A percentile compares a stretch with the other conserved stretches of the same genome.
Conservation (phyloP, 2,329 filamentous ascomycete genomes). For the Cryphonectria parasitica region DNA sequence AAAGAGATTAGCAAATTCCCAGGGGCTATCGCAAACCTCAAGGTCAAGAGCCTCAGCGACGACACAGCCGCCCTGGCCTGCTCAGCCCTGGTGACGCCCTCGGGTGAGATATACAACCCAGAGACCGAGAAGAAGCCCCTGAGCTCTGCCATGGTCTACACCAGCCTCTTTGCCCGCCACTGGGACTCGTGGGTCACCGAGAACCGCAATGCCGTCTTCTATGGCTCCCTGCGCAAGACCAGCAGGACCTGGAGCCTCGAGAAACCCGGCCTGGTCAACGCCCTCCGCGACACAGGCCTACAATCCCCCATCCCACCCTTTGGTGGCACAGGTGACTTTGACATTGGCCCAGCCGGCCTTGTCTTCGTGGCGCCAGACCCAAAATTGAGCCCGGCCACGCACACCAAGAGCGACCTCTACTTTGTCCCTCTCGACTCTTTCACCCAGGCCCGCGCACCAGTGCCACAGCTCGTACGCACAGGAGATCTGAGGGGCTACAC, state of each 20-base stretch:
- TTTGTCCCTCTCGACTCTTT: slow-evolving; percentile 68
- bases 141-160: slow-evolving; percentile 73
- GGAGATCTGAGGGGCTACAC: slow-evolving; percentile 67
- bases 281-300: slow-evolving; percentile 61
- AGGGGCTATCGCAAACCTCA: slow-evolving; percentile 62
- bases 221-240: slow-evolving; percentile 61
- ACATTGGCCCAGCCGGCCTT: slow-evolving; percentile 68
- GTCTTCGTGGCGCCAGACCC: slow-evolving; percentile 79
- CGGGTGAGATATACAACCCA: slow-evolving; percentile 71
- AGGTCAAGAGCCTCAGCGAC: slow-evolving; percentile 55
- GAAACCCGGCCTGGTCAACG: slow-evolving; percentile 60
- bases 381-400: slow-evolving; percentile 68
- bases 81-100: slow-evolving; percentile 67
- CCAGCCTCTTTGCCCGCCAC: slow-evolving; percentile 76
- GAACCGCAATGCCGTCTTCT: slow-evolving; percentile 74
- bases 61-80: slow-evolving; percentile 58
- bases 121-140: slow-evolving; percentile 61
- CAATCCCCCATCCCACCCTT: slow-evolving; percentile 77
- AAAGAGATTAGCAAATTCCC: slow-evolving; percentile 54
- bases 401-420: slow-evolving; percentile 84
- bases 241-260: slow-evolving; percentile 48
- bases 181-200: slow-evolving; percentile 79
- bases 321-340: slow-evolving; percentile 79
- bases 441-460: slow-evolving; percentile 52
- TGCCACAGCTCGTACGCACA: slow-evolving; percentile 59